Percentiles rank a stretch among this genome's conserved stretches.
phyloP scores from a whole-genome alignment of 169 alveolate species.

The Eimeria acervulina region DNA sequence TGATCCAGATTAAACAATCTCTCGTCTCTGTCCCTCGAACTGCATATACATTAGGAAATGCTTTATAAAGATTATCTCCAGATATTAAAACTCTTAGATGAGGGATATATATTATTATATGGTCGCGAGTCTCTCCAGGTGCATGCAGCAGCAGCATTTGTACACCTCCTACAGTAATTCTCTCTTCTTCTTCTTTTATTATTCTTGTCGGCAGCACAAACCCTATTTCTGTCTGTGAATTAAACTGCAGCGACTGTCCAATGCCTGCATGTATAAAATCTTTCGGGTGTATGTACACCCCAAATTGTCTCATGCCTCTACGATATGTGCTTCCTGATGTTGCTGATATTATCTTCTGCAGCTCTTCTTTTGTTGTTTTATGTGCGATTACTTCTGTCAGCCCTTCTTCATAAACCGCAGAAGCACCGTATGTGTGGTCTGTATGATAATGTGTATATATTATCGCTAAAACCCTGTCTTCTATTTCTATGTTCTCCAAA shows the following conservation, averaged over 20 bases:
- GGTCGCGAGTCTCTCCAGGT: constrained; percentile 82
- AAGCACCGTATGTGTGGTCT: constrained; percentile 81
- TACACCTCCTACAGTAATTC: constrained; percentile 44
- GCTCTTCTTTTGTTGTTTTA: neutral
- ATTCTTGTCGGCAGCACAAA: constrained; percentile 36
- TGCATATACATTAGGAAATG: constrained; percentile 83
- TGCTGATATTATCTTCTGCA: constrained; percentile 39
- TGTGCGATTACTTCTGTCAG: constrained; percentile 53
- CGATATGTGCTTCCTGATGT: constrained; percentile 49
- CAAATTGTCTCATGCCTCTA: constrained; percentile 82
- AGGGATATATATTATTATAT: constrained; percentile 60
- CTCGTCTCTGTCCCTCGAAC: constrained; percentile 79
- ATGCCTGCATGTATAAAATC: constrained; percentile 82
- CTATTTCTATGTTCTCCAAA: too few species aligned
- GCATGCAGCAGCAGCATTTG: constrained; percentile 71
- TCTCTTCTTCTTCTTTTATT: constrained; percentile 43
- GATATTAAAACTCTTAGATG: constrained; percentile 33
- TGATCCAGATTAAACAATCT: constrained; percentile 70
- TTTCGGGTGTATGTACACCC: constrained; percentile 41
- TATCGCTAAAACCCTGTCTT: neutral
- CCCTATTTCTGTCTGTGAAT: too few species aligned
- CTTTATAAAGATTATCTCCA: constrained; percentile 79
- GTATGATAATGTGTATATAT: constrained; percentile 82
- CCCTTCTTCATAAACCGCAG: constrained; percentile 4
- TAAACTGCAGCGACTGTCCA: constrained; percentile 76